Evolutionary conservation across 2,329 filamentous ascomycete genomes (phyloP).

Genomic region (Phialophora tarda): DNA sequence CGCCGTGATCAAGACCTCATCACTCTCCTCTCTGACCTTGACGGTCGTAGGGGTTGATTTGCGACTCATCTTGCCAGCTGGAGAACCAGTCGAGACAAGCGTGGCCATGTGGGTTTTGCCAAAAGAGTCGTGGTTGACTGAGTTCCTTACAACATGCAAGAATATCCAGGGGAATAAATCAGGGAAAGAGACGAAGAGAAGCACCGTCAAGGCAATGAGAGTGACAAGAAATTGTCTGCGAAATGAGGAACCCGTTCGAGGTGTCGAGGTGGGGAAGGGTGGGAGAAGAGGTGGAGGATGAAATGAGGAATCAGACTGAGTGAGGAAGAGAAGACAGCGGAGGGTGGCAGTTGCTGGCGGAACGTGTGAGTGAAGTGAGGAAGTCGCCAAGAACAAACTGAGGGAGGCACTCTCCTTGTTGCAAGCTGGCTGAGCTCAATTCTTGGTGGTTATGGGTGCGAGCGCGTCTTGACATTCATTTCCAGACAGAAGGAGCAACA

Average conservation of each 20-base stretch:
- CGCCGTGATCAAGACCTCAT: conserved; percentile 21
- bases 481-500: not conserved
- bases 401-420: not conserved
- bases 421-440: not conserved
- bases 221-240: conserved; percentile 27
- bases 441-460: not conserved
- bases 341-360: conserved; percentile 13
- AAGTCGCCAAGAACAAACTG: not conserved
- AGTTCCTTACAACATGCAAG: conserved; percentile 30
- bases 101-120: conserved; percentile 28
- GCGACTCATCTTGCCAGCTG: conserved; percentile 33
- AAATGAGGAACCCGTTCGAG: conserved; percentile 30
- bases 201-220: conserved; percentile 23
- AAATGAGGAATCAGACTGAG: conserved; percentile 1
- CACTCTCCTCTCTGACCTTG: conserved; percentile 35
- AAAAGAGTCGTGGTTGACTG: conserved; percentile 7
- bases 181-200: conserved; percentile 22
- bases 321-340: conserved; percentile 1
- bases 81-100: conserved; percentile 35
- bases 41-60: conserved; percentile 34
- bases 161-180: conserved; percentile 31
- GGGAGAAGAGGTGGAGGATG: conserved; percentile 31
- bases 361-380: conserved; percentile 8
- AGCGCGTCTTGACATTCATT: not conserved
- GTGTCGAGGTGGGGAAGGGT: conserved; percentile 35